Evolutionary conservation across 2,329 filamentous ascomycete species (phyloP).

Genomic region (Diplodia corticola): DNA sequence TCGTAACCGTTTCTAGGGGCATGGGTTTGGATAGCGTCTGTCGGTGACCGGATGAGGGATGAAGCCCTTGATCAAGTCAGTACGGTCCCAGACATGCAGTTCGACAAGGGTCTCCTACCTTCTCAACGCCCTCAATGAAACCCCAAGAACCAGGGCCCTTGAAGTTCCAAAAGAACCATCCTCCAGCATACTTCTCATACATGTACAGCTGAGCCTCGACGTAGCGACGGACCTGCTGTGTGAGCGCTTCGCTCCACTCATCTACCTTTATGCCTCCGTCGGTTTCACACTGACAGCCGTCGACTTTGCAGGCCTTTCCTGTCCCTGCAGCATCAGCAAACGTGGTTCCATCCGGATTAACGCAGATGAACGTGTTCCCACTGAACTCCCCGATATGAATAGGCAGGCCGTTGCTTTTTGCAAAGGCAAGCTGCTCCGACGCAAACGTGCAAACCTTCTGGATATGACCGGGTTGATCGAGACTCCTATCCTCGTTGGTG

Average conservation of each 20-base stretch:
- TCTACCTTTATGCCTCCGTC: slow-evolving; percentile 35
- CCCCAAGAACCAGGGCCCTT: slow-evolving; percentile 46
- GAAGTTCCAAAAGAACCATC: slow-evolving; percentile 49
- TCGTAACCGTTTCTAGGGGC: background rate
- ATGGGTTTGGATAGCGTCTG: slow-evolving; percentile 11
- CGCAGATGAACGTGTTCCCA: slow-evolving; percentile 47
- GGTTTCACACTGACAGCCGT: slow-evolving; percentile 42
- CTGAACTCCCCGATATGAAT: slow-evolving; percentile 49
- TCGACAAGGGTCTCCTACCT: slow-evolving; percentile 29
- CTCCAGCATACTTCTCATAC: slow-evolving; percentile 43
- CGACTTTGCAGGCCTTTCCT: slow-evolving; percentile 34
- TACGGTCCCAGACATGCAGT: background rate
- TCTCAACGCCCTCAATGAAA: slow-evolving; percentile 42
- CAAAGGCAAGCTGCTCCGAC: slow-evolving; percentile 52
- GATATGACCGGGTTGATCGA: slow-evolving; percentile 45
- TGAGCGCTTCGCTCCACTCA: slow-evolving; percentile 38
- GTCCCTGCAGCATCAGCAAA: slow-evolving; percentile 26
- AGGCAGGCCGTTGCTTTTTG: slow-evolving; percentile 42
- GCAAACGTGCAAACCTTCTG: slow-evolving; percentile 49
- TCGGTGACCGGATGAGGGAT: slow-evolving; percentile 9
- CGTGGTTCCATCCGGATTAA: slow-evolving; percentile 43
- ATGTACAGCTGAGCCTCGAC: slow-evolving; percentile 49
- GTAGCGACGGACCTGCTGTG: slow-evolving; percentile 41
- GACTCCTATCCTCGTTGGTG: slow-evolving; percentile 36
- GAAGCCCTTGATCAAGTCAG: slow-evolving; percentile 9